Evolutionary conservation across 2,329 filamentous ascomycete species (phyloP).

Genomic region (Talaromyces marneffei): DNA sequence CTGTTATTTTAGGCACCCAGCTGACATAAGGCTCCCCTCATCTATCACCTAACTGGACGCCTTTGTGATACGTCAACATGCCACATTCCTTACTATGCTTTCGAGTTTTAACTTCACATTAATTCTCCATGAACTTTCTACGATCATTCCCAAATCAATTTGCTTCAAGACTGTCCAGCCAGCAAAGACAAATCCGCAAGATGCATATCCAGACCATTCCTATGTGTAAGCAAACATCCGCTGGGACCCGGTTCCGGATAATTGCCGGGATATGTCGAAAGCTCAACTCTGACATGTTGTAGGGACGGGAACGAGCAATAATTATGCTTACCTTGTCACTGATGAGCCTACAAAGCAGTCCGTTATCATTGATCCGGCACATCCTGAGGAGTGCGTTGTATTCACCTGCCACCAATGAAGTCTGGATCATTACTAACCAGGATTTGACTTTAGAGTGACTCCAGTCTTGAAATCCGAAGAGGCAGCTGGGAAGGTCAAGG

Average conservation of each 20-base stretch:
- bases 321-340: slow-evolving; percentile 49
- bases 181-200: slow-evolving; percentile 19
- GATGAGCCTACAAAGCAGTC: slow-evolving; percentile 47
- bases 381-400: slow-evolving; percentile 44
- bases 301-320: slow-evolving; percentile 42
- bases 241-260: neutral
- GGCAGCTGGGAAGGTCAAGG: slow-evolving; percentile 64
- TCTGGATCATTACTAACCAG: neutral
- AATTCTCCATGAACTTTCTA: slow-evolving; percentile 25
- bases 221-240: slow-evolving; percentile 42
- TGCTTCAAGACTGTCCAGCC: neutral
- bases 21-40: slow-evolving; percentile 3
- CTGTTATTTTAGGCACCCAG: neutral
- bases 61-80: slow-evolving; percentile 3
- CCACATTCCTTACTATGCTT: neutral
- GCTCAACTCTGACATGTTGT: neutral
- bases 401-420: neutral
- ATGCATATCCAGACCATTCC: slow-evolving; percentile 52
- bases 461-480: slow-evolving; percentile 68
- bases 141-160: slow-evolving; percentile 13
- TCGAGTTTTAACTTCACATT: neutral
- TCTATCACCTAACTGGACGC: neutral
- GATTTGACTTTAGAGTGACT: slow-evolving; percentile 45
- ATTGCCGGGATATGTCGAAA: neutral
- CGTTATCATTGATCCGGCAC: slow-evolving; percentile 48